A percentile compares a stretch with the other conserved stretches of the same genome.
phyloP scores from a whole-genome alignment of 805 yeast genomes.

The Ascoidea tarda region DNA sequence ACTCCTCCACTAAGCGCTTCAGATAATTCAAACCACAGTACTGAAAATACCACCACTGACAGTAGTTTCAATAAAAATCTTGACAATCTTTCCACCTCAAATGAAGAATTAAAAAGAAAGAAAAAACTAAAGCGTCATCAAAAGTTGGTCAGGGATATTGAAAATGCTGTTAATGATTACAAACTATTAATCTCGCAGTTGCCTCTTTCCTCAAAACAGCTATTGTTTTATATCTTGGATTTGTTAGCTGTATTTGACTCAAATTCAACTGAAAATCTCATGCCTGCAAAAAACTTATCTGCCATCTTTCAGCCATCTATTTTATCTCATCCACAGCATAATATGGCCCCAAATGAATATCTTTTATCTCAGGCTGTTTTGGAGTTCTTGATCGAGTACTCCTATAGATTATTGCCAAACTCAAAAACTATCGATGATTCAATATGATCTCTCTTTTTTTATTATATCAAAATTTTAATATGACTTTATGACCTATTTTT shows the following conservation, averaged over 20 bases:
- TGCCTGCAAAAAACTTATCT: constrained; percentile 88
- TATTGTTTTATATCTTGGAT: constrained; percentile 77
- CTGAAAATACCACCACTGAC: neutral
- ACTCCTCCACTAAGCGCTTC: neutral
- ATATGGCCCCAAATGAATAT: constrained; percentile 85
- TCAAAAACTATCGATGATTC: neutral
- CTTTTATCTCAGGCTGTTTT: constrained; percentile 76
- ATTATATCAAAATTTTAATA: no score
- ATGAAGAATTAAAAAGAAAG: constrained; percentile 17
- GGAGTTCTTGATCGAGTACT: constrained; percentile 79
- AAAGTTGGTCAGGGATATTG: constrained; percentile 47
- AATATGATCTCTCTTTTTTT: no score
- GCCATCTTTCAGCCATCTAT: constrained; percentile 97
- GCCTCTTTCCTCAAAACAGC: constrained; percentile 68
- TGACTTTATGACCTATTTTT: no score
- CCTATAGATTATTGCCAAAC: constrained; percentile 57
- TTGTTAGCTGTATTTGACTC: constrained; percentile 74
- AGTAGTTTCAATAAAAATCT: no score
- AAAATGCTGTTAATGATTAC: constrained; percentile 57
- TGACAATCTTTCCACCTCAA: neutral
- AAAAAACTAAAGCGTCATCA: constrained; percentile 35
- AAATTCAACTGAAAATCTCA: constrained; percentile 62
- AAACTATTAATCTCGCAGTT: constrained; percentile 52
- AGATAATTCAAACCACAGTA: neutral
- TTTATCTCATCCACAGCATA: constrained; percentile 83